Base-by-base conservation (phyloP, 306 rosid genomes). In the Astragalus glycyphyllos region DNA sequence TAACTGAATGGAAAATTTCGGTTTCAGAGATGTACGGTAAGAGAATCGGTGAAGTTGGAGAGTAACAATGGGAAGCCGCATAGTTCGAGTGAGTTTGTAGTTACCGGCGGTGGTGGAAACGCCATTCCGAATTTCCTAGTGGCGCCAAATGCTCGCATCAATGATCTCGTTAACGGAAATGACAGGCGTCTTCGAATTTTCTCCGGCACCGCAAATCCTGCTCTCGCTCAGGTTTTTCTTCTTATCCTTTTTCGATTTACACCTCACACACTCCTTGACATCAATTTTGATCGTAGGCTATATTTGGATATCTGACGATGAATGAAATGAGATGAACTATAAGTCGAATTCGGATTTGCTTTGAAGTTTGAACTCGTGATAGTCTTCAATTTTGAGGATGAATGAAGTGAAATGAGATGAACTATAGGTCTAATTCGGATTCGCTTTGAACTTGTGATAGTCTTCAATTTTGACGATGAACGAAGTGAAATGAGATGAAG, bases 141-240 rank as follows among this genome's bases (percentile, higher is more conserved):
- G 7, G 60, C 84, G 50, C 72, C 82, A 0, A 78, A 64, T 16
- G 13, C 81, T 20, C 79, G 65, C 23, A 53, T 81, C 57, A 77
- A 84, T 49, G 86, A 77, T 69, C 50, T 78, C 32, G 75, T 74
- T 29, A 54, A 35, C 81, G 68, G 81, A 64, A 76, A 77, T 41
- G 90, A 83, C 37, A 86, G 90, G 12, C 83, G 96, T 44, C 98
- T 92, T 35, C 76, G 92, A 11, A 82, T 92, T 20, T 92, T 92
- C 64, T 89, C 98, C 9, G 98, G 98, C 26, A 87, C 98, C 9
- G 95, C 98, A 0, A 92, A 92, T 77, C 90, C 90, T 0, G 80
- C 90, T 0, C 95, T 92, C 8, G 84, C 98, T 70, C 98, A 79
- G 53, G 83, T 77, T 2, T 50, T 7, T 29, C 16, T 45, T 12